phyloP scores from a whole-genome alignment of 1,284 basidiomycete genomes.

The Acaromyces ingoldii region DNA sequence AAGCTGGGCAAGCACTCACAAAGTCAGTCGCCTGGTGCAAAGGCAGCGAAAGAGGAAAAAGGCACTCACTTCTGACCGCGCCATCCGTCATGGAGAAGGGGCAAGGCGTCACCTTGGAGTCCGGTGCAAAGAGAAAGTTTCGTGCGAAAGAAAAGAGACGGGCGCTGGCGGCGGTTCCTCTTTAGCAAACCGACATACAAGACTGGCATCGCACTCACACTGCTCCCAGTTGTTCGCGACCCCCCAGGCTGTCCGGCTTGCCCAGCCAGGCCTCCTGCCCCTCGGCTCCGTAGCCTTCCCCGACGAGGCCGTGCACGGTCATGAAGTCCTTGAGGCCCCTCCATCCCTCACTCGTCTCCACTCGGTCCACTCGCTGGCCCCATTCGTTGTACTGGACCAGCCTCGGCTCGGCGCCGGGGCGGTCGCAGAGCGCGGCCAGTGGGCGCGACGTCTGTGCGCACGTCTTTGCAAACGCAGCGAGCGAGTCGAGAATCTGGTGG shows the following conservation, averaged over 20 bases:
- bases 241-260: neutral
- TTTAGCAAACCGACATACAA: too few relatives aligned
- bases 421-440: too few relatives aligned
- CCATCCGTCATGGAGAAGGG: slow-evolving; percentile 71
- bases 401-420: slow-evolving; percentile 24
- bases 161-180: too few relatives aligned
- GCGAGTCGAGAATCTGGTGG: too few relatives aligned
- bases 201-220: neutral
- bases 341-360: slow-evolving; percentile 32
- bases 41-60: neutral
- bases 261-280: slow-evolving; percentile 9
- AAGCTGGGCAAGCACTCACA: slow-evolving; percentile 54
- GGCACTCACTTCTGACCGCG: slow-evolving; percentile 53
- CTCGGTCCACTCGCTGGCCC: slow-evolving; percentile 31
- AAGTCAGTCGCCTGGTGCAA: neutral
- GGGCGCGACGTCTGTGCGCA: too few relatives aligned
- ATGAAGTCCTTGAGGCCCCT: slow-evolving; percentile 19
- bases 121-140: slow-evolving; percentile 22
- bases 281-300: slow-evolving; percentile 19
- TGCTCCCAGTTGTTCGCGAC: slow-evolving; percentile 14
- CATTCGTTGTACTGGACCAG: slow-evolving; percentile 34
- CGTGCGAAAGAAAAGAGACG: slow-evolving; percentile 21
- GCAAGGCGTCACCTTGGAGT: slow-evolving; percentile 24
- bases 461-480: too few relatives aligned
- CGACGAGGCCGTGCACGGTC: slow-evolving; percentile 22